Evolutionary conservation across 257 asterid species (phyloP), one percentile per base, ranked within the genome.

Genomic region (Solanum bulbocastanum): DNA sequence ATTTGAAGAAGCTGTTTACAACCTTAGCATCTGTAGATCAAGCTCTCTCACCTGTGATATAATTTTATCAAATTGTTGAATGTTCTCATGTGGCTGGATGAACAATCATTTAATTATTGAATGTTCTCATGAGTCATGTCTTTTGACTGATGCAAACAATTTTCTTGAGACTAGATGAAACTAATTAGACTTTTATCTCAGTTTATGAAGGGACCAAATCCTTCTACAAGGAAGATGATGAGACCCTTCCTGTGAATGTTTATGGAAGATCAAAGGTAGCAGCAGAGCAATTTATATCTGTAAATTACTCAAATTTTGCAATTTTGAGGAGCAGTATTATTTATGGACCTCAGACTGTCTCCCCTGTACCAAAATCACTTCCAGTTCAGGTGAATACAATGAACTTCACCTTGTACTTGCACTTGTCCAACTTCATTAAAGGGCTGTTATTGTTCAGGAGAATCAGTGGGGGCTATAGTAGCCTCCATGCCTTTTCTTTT

Each of bases 261-360:
- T 97, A 97, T 87, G 99, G 99, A 46, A 96, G 92, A 89, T 94
- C 99, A 20, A 97, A 97, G 92, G 94, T 96, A 81, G 95, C 92
- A 87, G 99, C 98, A 15, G 99, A 97, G 94, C 93, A 65, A 79
- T 94, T 91, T 88, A 87, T 97, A 86, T 84, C 91, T 81, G 89
- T 89, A 76, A 93, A 93, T 91, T 94, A 92, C 93, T 87, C 88
- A 81, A 93, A 94, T 92, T 96, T 87, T 92, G 96, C 95, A 84
- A 94, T 96, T 89, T 92, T 96, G 94, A 94, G 99, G 91, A 95
- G 98, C 95, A 95, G 99, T 92, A 94, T 96, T 88, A 96, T 96
- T 36, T 94, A 92, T 91, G 99, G 99, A 60, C 98, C 98, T 56
- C 98, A 96, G 88, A 94, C 99, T 39, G 81, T 93, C 87, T 93